Conservation (phyloP, 2,329 filamentous ascomycete genomes). For the Monosporascus ibericus region DNA sequence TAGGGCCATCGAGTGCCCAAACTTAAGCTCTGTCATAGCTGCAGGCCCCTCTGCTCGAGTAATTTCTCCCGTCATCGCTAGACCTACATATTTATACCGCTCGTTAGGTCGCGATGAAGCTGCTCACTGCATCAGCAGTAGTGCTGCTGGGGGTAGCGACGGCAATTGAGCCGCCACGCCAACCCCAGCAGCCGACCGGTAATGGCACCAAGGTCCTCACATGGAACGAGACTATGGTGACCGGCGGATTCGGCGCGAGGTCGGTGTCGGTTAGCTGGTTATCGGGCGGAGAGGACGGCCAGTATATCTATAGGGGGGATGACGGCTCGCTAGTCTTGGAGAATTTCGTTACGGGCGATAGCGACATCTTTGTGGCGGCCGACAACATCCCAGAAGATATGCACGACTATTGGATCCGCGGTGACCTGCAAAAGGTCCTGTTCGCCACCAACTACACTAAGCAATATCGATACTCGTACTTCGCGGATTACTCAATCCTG, state of each 20-base stretch:
- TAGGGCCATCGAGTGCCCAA: neutral
- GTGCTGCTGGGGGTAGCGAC: conserved; percentile 12
- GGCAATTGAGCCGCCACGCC: conserved; percentile 44
- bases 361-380: conserved; percentile 50
- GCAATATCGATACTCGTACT: conserved; percentile 63
- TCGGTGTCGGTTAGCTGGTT: conserved; percentile 51
- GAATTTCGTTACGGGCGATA: conserved; percentile 54
- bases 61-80: neutral
- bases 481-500: conserved; percentile 59
- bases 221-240: conserved; percentile 53
- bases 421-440: conserved; percentile 52
- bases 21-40: neutral
- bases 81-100: neutral
- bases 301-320: conserved; percentile 48
- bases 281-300: conserved; percentile 51
- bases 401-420: conserved; percentile 55
- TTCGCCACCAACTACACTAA: conserved; percentile 62
- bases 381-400: conserved; percentile 50
- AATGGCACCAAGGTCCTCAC: conserved; percentile 50
- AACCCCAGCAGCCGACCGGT: conserved; percentile 48
- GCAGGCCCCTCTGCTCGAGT: neutral
- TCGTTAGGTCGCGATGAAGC: conserved; percentile 10
- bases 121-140: conserved; percentile 3
- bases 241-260: conserved; percentile 37
- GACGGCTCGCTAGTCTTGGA: conserved; percentile 52